These are phyloP conservation scores for Pseudonitzschia multistriata DNA, from an alignment of 108 stramenopile species.

Conservation along the genomic window DNA sequence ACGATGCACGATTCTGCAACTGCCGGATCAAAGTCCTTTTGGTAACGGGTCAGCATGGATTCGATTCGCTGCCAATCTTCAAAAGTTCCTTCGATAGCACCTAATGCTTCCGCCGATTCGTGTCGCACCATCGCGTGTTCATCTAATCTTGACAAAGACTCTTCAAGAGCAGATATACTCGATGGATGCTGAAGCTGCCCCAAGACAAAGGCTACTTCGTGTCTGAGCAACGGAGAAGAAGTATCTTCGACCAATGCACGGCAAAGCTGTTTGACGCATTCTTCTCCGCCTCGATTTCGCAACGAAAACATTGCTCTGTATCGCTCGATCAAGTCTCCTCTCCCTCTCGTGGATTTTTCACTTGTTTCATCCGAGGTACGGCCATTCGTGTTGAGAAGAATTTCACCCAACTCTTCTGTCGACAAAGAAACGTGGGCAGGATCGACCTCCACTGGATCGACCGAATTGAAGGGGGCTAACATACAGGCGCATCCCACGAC, in stretches of 20 bases:
- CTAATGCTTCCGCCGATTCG: constrained; percentile 98
- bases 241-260: constrained; percentile 69
- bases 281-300: constrained; percentile 87
- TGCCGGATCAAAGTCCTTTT: constrained; percentile 70
- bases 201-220: constrained; percentile 99
- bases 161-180: constrained; percentile 73
- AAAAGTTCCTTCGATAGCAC: constrained; percentile 78
- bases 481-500: constrained; percentile 77
- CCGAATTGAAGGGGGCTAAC: constrained; percentile 75
- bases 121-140: constrained; percentile 98
- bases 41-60: constrained; percentile 63
- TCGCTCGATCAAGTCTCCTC: constrained; percentile 76
- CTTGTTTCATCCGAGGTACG: constrained; percentile 15
- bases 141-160: constrained; percentile 53
- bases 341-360: not conserved
- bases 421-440: constrained; percentile 55
- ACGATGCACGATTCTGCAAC: constrained; percentile 91
- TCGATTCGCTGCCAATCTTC: constrained; percentile 83
- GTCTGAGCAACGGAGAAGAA: constrained; percentile 86
- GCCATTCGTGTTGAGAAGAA: constrained; percentile 59
- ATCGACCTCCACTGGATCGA: constrained; percentile 88
- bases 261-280: constrained; percentile 79
- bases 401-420: constrained; percentile 56
- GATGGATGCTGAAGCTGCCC: constrained; percentile 94
- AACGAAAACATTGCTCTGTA: constrained; percentile 98